Conservation (phyloP, 306 rosid species). For the Medicago ruthenica region DNA sequence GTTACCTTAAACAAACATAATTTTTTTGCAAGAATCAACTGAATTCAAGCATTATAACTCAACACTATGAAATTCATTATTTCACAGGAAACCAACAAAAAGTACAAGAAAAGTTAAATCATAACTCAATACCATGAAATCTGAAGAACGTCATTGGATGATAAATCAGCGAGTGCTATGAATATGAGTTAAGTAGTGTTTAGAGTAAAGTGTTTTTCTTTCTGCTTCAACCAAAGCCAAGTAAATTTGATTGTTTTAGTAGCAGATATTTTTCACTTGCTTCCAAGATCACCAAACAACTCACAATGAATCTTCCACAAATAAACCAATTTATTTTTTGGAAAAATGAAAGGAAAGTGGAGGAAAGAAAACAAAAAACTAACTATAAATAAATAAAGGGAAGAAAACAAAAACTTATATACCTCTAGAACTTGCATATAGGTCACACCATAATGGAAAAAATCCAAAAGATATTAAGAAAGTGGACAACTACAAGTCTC, state of each 20-base stretch:
- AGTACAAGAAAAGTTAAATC: not conserved
- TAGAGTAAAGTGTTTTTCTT: slow-evolving; percentile 5
- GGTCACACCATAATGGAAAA: slow-evolving; percentile 34
- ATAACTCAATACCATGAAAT: slow-evolving; percentile 26
- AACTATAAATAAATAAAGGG: slow-evolving; percentile 26
- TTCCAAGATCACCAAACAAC: not conserved
- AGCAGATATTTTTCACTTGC: no score
- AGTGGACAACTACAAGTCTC: slow-evolving; percentile 34
- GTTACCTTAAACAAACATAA: slow-evolving; percentile 12
- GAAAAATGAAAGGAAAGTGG: slow-evolving; percentile 11
- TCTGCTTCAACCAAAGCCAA: slow-evolving; percentile 37
- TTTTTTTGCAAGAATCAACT: not conserved
- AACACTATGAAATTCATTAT: not conserved
- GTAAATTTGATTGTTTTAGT: slow-evolving; percentile 18
- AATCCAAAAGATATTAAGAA: slow-evolving; percentile 43
- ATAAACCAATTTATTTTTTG: slow-evolving; percentile 24
- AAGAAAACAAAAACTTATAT: slow-evolving; percentile 32
- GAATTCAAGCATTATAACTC: not conserved
- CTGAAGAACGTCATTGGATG: slow-evolving; percentile 9
- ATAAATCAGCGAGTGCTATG: not conserved
- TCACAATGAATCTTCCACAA: slow-evolving; percentile 23
- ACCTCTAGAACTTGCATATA: slow-evolving; percentile 33
- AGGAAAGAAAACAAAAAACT: not conserved
- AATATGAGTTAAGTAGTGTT: not conserved
- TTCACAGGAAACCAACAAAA: slow-evolving; percentile 27